These are phyloP conservation scores for Pythium dissimile DNA, from an alignment of 352 stramenopile species.

Conservation along the genomic window DNA sequence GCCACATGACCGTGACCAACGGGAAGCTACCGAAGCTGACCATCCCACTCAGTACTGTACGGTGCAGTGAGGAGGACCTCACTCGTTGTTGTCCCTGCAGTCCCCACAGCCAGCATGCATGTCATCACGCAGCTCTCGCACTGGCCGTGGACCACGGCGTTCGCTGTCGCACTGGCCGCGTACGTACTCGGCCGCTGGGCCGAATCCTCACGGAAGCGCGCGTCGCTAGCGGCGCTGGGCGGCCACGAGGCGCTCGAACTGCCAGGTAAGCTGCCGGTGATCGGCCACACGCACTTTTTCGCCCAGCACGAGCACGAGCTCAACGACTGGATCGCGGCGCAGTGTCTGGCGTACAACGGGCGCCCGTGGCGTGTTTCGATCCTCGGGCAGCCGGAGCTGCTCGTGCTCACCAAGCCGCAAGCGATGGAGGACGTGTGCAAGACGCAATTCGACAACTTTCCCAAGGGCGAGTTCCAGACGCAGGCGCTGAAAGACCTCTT, in stretches of 20 bases:
- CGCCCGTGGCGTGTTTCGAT: constrained; percentile 28
- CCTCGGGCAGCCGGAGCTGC: constrained; percentile 27
- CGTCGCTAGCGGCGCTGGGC: constrained; percentile 3
- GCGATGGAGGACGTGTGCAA: constrained; percentile 40
- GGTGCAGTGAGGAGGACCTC: too few relatives aligned
- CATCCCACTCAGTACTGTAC: too few relatives aligned
- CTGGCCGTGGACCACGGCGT: constrained; percentile 20
- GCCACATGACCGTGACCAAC: too few relatives aligned
- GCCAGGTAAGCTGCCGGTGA: constrained; percentile 18
- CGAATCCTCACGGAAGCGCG: constrained; percentile 1
- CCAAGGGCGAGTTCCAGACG: constrained; percentile 38
- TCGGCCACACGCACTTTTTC: constrained; percentile 25
- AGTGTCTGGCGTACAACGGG: constrained; percentile 21
- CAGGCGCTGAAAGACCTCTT: constrained; percentile 42
- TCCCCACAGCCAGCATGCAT: background rate
- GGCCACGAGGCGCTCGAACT: constrained; percentile 16
- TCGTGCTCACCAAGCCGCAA: constrained; percentile 31
- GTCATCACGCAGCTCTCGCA: constrained; percentile 11
- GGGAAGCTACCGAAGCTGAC: background rate
- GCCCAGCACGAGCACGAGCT: constrained; percentile 23
- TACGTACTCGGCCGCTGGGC: constrained; percentile 4
- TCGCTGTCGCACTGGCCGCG: background rate
- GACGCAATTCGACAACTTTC: constrained; percentile 65
- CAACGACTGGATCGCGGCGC: constrained; percentile 35
- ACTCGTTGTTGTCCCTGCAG: too few relatives aligned